Percentiles rank a stretch among this genome's conserved stretches.
Conservation (phyloP, 139 green algal genomes). For the Chlamydomonas urium region DNA sequence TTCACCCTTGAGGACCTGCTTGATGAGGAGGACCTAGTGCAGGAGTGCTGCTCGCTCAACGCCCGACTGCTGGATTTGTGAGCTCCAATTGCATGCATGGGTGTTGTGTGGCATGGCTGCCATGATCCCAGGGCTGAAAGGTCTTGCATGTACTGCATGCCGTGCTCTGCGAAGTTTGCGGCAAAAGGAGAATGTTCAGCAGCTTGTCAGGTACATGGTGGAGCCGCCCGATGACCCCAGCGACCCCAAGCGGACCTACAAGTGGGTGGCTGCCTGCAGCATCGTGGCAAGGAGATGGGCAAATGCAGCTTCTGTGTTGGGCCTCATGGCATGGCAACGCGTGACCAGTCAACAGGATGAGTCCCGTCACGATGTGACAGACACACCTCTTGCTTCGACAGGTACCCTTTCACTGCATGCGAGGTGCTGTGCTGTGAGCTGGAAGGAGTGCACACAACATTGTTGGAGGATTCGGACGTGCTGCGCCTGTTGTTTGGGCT, state of each 20-base stretch:
- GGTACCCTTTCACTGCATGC: slow-evolving; percentile 92
- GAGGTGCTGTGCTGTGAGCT: slow-evolving; percentile 97
- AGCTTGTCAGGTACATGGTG: slow-evolving; percentile 66
- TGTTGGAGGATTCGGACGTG: slow-evolving; percentile 74
- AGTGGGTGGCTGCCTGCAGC: too few species aligned
- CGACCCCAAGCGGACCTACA: slow-evolving; percentile 74
- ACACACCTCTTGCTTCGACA: too few species aligned
- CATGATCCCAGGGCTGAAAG: too few species aligned
- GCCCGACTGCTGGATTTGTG: slow-evolving; percentile 77
- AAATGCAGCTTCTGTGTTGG: too few species aligned
- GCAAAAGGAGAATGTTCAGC: slow-evolving; percentile 58
- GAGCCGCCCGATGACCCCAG: slow-evolving; percentile 51
- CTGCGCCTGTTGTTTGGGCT: slow-evolving; percentile 81
- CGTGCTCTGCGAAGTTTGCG: slow-evolving; percentile 20
- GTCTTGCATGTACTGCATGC: too few species aligned
- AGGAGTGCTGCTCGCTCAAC: slow-evolving; percentile 91
- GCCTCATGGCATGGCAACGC: too few species aligned
- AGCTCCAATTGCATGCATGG: slow-evolving; percentile 17
- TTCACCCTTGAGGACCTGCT: slow-evolving; percentile 91
- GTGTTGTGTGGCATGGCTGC: too few species aligned
- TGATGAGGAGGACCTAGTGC: slow-evolving; percentile 92
- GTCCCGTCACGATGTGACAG: too few species aligned
- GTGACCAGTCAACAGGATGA: too few species aligned
- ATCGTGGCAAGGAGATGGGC: too few species aligned
- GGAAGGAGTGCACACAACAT: slow-evolving; percentile 86